Evolutionary conservation across 179 eudicot genomes (phyloP), one percentile per base, ranked within the genome.

Genomic region (Drosera spatulata): DNA sequence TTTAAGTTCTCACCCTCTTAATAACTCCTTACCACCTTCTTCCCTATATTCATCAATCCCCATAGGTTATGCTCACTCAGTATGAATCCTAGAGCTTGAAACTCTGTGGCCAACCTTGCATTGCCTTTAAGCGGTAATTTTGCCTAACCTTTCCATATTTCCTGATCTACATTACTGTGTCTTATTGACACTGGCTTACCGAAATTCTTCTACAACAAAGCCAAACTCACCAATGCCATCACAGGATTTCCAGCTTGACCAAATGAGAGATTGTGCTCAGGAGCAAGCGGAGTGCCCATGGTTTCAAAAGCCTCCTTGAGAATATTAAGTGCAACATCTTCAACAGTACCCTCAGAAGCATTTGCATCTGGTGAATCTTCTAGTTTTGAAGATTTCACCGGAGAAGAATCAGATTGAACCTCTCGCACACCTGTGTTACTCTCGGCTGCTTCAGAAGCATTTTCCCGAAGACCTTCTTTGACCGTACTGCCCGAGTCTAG

Each of bases 241-340:
- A 85, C 97, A 68, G 99, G 91, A 70, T 93, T 93, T 63, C 94
- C 95, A 38, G 91, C 95, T 71, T 93, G 88, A 71, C 95, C 81
- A 75, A 93, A 93, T 45, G 91, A 83, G 55, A 86, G 68, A 60
- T 65, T 74, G 55, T 74, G 84, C 44, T 75, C 79, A 44, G 79
- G 69, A 6, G 66, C 64, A 64, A 77, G 81, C 51, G 69, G 74
- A 63, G 73, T 80, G 60, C 91, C 97, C 64, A 84, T 88, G 58
- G 78, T 77, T 72, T 85, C 87, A 79, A 93, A 93, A 72, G 99
- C 95, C 65, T 93, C 94, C 75, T 65, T 81, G 53, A 93, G 90
- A 70, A 94, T 95, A 72, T 78, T 86, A 42, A 89, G 63, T 41
- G 82, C 86, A 70, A 72, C 64, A 52, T 69, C 77, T 33, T 84